Conservation (phyloP, 2,329 filamentous ascomycete genomes). For the Neonectria faginata region DNA sequence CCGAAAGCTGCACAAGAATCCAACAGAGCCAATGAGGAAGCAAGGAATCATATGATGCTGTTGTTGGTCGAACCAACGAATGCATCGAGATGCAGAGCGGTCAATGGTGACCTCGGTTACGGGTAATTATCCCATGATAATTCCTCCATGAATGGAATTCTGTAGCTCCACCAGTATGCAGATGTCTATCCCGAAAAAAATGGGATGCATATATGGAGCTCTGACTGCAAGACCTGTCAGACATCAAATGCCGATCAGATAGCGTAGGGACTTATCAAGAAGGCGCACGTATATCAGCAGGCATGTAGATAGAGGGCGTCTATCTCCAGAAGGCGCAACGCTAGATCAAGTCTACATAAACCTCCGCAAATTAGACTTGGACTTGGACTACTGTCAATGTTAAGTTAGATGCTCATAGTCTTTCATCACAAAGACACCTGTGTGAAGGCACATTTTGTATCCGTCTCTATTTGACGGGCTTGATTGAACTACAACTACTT, state of each 20-base stretch:
- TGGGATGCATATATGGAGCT: not conserved
- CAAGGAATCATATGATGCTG: not conserved
- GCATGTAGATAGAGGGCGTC: conserved; percentile 16
- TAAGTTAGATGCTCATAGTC: not conserved
- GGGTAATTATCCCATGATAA: not conserved
- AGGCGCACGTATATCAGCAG: not conserved
- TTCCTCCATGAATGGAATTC: not conserved
- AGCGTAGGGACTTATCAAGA: not conserved
- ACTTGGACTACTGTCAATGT: not conserved
- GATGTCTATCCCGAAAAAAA: not conserved
- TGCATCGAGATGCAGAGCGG: not conserved
- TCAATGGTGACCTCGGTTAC: not conserved
- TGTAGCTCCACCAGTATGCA: not conserved
- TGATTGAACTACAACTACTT: no score
- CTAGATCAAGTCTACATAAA: not conserved
- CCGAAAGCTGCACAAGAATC: not conserved
- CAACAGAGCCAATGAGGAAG: not conserved
- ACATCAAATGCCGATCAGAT: not conserved
- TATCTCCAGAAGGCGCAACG: conserved; percentile 4
- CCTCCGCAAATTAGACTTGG: no score
- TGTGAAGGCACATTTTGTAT: no score
- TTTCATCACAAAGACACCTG: no score
- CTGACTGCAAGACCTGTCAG: not conserved
- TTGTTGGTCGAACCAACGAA: not conserved
- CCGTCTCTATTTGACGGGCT: no score